A percentile compares a stretch with the other conserved stretches of the same genome.
phyloP scores from a whole-genome alignment of 2,329 filamentous ascomycete genomes.

The Aureobasidium subglaciale region DNA sequence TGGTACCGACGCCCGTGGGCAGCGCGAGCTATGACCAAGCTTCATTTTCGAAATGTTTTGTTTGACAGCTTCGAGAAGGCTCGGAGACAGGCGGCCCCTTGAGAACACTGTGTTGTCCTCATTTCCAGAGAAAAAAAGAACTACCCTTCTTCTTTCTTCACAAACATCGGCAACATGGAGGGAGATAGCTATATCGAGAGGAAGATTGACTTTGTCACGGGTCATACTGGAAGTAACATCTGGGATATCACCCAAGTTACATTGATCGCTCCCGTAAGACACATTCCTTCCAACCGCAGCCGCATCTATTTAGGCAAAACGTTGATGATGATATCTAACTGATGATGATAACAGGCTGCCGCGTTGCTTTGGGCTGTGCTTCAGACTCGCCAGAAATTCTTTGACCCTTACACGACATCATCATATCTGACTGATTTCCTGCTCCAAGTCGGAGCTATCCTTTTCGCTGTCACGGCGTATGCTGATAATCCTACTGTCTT shows the following conservation, averaged over 20 bases:
- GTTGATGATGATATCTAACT: slow-evolving; percentile 20
- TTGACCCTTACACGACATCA: slow-evolving; percentile 63
- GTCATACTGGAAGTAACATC: slow-evolving; percentile 74
- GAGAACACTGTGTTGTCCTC: slow-evolving; percentile 11
- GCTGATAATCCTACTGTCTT: slow-evolving; percentile 67
- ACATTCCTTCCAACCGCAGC: background rate
- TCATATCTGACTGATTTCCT: slow-evolving; percentile 74
- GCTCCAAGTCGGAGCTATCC: slow-evolving; percentile 72
- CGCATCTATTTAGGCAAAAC: background rate
- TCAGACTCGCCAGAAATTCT: slow-evolving; percentile 77
- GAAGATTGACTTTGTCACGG: slow-evolving; percentile 94
- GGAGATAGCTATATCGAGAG: slow-evolving; percentile 65
- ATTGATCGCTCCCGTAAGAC: slow-evolving; percentile 71
- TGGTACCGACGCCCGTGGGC: slow-evolving; percentile 2
- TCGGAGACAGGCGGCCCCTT: slow-evolving; percentile 8
- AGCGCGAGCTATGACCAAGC: slow-evolving; percentile 5
- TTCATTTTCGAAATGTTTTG: slow-evolving; percentile 13
- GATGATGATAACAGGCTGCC: slow-evolving; percentile 53
- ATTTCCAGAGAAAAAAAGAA: slow-evolving; percentile 9
- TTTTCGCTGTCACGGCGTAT: slow-evolving; percentile 84
- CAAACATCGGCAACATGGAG: slow-evolving; percentile 7
- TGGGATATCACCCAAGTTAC: slow-evolving; percentile 83
- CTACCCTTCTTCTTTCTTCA: background rate
- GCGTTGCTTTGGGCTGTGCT: slow-evolving; percentile 83
- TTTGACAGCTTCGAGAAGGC: slow-evolving; percentile 13